Conservation (phyloP, 495 filamentous ascomycete species). For the Cetradonia linearis region DNA sequence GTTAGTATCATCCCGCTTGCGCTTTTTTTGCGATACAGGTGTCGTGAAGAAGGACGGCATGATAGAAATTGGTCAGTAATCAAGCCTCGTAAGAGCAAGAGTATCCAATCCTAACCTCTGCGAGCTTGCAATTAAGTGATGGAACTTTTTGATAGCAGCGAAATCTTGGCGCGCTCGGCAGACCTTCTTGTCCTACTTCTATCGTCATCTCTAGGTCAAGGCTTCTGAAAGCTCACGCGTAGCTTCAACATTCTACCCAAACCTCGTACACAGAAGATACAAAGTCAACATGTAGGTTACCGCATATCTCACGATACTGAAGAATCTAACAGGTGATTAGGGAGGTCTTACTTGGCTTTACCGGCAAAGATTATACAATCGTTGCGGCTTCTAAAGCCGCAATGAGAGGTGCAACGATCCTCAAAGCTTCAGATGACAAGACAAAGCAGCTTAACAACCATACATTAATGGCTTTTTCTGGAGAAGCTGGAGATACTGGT, state of each 20-base stretch:
- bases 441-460: conserved; percentile 81
- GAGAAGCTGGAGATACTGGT: conserved; percentile 96
- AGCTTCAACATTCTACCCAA: conserved; percentile 1
- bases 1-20: conserved; percentile 53
- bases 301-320: background rate
- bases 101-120: background rate
- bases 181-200: background rate
- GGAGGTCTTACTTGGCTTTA: conserved; percentile 97
- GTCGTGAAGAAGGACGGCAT: conserved; percentile 87
- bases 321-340: conserved; percentile 36
- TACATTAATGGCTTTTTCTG: conserved; percentile 91
- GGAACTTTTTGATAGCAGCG: conserved; percentile 12
- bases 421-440: conserved; percentile 96
- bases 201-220: background rate
- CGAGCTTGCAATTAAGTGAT: background rate
- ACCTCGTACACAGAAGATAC: background rate
- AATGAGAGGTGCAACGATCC: conserved; percentile 91
- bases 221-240: conserved; percentile 16
- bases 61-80: conserved; percentile 7
- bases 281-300: background rate
- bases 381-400: conserved; percentile 93
- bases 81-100: background rate
- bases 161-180: conserved; percentile 9
- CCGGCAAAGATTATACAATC: conserved; percentile 97
- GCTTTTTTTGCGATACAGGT: conserved; percentile 67